Evolutionary conservation across 2,329 filamentous ascomycete species (phyloP), one percentile per base, ranked within the genome.

Genomic region (Fonsecaea monophora): DNA sequence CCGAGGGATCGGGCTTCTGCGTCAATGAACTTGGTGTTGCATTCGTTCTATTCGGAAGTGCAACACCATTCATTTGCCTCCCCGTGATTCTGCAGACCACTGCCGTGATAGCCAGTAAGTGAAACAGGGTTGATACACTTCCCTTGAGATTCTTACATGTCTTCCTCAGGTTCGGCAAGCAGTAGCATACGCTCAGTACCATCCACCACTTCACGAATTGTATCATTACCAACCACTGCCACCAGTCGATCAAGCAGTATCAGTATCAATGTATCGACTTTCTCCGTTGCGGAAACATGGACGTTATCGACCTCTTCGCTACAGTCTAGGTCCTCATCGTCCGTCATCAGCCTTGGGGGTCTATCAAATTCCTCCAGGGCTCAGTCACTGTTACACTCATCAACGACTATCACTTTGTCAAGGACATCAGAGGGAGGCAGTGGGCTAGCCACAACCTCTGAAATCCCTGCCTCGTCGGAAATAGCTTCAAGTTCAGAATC

Each of bases 31-130:
- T 48, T 21, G 63, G 62, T 53, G 25, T 25, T 18, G 37, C 66
- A 25, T 64, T 62, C 53, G 64, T 69, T 38, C 32, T 56, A 12
- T 68, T 68, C 57, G 34, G 12, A 37, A 15, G 35, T 21, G 12
- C 13, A 15, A 37, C 62, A 4, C 58, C 65, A 34, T 68, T 68
- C 62, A 53, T 35, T n/a, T 68, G 65, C 57, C n/a, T 60, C 7
- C 35, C 38, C 8, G 53, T 68, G 30, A 21, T 40, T 12, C 32
- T 68, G 30, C 10, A 57, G 13, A 53, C 15, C 45, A 53, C 25
- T 13, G 32, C 53, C n/a, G 8, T 40, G 13, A 15, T 18, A 18
- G 37, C 42, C 57, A 15, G 61, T 64, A n/a, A 38, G 8, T 53
- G 8, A 21, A 34, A 8, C 8, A n/a, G 12, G n/a, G 8, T 15